Conservation (phyloP, 441 rosid genomes). For the Populus trichocarpa region DNA sequence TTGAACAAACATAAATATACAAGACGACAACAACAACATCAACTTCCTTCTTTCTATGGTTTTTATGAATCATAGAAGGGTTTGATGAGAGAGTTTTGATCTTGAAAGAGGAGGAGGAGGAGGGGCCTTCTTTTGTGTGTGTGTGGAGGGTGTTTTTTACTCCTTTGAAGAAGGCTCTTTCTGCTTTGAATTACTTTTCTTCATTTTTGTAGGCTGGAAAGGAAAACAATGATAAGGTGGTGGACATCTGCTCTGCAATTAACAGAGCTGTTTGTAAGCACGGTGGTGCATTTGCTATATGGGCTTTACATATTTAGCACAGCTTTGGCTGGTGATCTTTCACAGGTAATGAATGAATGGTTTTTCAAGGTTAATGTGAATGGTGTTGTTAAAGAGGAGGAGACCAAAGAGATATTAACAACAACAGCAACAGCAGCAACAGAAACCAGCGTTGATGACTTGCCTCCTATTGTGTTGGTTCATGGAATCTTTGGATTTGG, state of each 20-base stretch:
- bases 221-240: conserved; percentile 51
- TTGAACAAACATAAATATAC: conserved; percentile 10
- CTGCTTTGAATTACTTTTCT: not conserved
- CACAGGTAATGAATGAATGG: conserved; percentile 46
- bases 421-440: not conserved
- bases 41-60: not conserved
- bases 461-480: conserved; percentile 88
- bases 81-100: conserved; percentile 2
- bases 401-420: conserved; percentile 7
- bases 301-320: conserved; percentile 82
- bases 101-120: not conserved
- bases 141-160: not conserved
- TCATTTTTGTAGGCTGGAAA: not conserved
- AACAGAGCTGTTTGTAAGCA: conserved; percentile 74
- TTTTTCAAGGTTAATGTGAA: conserved; percentile 53
- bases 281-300: conserved; percentile 69
- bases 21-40: not conserved
- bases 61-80: conserved; percentile 16
- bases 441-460: conserved; percentile 29
- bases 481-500: conserved; percentile 99
- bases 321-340: conserved; percentile 87
- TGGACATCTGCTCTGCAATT: conserved; percentile 63
- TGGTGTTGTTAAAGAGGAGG: conserved; percentile 37
- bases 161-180: conserved; percentile 13
- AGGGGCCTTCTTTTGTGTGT: not conserved